Evolutionary conservation across 2,329 filamentous ascomycete genomes (phyloP).

Genomic region (Diplodia intermedia): DNA sequence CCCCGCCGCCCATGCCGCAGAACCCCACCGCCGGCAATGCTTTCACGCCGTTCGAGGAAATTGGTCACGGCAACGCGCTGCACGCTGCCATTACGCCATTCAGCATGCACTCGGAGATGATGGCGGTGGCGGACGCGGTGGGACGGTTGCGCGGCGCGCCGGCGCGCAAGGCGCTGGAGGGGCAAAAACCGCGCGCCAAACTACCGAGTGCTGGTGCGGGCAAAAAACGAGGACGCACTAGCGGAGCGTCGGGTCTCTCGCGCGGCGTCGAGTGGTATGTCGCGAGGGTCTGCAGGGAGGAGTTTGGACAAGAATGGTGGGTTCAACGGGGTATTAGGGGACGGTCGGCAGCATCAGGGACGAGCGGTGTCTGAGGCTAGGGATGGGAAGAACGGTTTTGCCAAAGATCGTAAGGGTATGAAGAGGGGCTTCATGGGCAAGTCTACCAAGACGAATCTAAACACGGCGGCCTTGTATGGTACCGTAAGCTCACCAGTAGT

Average conservation of each 20-base stretch:
- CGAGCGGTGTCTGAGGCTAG: not conserved
- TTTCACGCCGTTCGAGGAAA: slow-evolving; percentile 50
- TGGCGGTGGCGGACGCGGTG: slow-evolving; percentile 61
- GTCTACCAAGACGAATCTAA: slow-evolving; percentile 11
- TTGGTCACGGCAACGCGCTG: slow-evolving; percentile 42
- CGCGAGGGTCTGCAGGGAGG: not conserved
- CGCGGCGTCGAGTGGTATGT: not conserved
- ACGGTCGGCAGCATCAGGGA: not conserved
- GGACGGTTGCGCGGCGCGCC: slow-evolving; percentile 49
- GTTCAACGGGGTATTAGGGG: not conserved
- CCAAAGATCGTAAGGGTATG: not conserved
- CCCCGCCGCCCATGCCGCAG: not conserved
- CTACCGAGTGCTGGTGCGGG: slow-evolving; percentile 58
- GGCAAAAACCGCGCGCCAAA: slow-evolving; percentile 59
- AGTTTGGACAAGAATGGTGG: not conserved
- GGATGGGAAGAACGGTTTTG: not conserved
- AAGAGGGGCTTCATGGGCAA: not conserved
- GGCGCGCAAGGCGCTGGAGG: slow-evolving; percentile 53
- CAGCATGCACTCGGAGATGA: slow-evolving; percentile 64
- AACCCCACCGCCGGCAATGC: slow-evolving; percentile 36
- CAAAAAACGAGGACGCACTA: slow-evolving; percentile 4
- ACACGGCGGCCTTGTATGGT: too few relatives aligned
- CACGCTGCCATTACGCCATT: slow-evolving; percentile 52
- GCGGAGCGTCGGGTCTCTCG: not conserved
- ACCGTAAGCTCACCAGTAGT: not conserved